Percentiles rank a stretch among this genome's conserved stretches.
phyloP scores from a whole-genome alignment of 768 basidiomycete species.

The Kwoniella dejecticola region DNA sequence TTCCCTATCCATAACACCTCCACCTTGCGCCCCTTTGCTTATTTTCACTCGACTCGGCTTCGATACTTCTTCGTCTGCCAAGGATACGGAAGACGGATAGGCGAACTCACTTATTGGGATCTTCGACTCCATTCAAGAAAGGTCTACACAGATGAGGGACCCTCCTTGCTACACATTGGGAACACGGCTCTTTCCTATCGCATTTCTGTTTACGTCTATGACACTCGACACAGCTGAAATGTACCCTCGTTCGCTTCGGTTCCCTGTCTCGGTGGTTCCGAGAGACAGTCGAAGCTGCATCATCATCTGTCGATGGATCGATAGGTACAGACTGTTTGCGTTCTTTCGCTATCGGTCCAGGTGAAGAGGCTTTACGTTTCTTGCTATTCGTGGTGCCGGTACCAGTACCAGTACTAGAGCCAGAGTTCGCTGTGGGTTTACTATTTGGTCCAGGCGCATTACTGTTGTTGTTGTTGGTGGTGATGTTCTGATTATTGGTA shows the following conservation, averaged over 20 bases:
- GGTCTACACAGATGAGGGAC: conserved; percentile 56
- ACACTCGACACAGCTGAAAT: conserved; percentile 52
- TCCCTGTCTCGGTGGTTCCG: conserved; percentile 16
- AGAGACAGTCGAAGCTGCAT: conserved; percentile 29
- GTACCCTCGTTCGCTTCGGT: conserved; percentile 49
- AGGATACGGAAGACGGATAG: too few relatives aligned
- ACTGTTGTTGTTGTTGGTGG: neutral
- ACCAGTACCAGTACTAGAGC: too few relatives aligned
- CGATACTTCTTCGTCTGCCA: too few relatives aligned
- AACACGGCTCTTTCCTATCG: conserved; percentile 51
- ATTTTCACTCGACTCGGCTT: too few relatives aligned
- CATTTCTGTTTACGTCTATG: conserved; percentile 54
- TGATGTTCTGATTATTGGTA: too few relatives aligned
- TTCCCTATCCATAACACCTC: too few relatives aligned
- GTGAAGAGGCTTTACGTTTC: conserved; percentile 34
- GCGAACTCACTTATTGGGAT: conserved; percentile 46
- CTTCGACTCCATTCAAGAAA: conserved; percentile 55
- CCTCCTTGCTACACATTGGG: conserved; percentile 54
- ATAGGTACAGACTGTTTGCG: conserved; percentile 24
- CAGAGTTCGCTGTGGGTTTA: too few relatives aligned
- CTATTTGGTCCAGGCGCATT: conserved; percentile 11
- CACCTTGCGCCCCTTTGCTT: too few relatives aligned
- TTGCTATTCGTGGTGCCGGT: conserved; percentile 3
- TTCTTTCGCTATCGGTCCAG: conserved; percentile 20
- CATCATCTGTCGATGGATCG: conserved; percentile 42